Evolutionary conservation across 2,329 filamentous ascomycete genomes (phyloP).

Genomic region (Teratosphaeria gauchensis): DNA sequence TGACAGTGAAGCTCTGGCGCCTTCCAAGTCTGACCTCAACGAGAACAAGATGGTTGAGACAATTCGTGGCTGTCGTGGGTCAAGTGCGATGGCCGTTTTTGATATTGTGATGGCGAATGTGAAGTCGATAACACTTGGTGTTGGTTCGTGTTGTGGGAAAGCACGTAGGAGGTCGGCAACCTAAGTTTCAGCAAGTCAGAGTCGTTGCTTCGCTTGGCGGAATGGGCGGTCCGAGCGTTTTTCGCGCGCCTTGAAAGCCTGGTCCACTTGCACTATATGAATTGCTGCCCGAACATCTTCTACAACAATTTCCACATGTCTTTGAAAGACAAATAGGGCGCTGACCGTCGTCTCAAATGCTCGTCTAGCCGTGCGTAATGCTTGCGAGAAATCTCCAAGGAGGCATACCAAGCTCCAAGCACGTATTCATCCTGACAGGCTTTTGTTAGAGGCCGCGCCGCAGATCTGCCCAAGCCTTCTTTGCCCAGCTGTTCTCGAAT

Average conservation of each 20-base stretch:
- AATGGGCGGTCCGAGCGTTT: neutral
- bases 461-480: neutral
- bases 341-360: neutral
- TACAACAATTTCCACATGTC: neutral
- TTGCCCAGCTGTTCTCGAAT: neutral
- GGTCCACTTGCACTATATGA: neutral
- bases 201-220: neutral
- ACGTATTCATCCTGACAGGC: neutral
- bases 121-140: neutral
- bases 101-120: neutral
- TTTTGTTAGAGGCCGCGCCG: neutral
- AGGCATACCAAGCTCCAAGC: neutral
- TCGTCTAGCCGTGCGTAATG: neutral
- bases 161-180: neutral
- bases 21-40: neutral
- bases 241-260: neutral
- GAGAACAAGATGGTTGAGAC: neutral
- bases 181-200: neutral
- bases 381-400: neutral
- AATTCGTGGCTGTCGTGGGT: neutral
- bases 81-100: neutral
- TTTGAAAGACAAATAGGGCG: neutral
- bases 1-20: neutral
- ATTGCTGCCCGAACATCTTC: neutral
- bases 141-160: neutral